These are phyloP conservation scores for Populus pruinosa DNA, from an alignment of 345 rosid species.

Conservation along the genomic window DNA sequence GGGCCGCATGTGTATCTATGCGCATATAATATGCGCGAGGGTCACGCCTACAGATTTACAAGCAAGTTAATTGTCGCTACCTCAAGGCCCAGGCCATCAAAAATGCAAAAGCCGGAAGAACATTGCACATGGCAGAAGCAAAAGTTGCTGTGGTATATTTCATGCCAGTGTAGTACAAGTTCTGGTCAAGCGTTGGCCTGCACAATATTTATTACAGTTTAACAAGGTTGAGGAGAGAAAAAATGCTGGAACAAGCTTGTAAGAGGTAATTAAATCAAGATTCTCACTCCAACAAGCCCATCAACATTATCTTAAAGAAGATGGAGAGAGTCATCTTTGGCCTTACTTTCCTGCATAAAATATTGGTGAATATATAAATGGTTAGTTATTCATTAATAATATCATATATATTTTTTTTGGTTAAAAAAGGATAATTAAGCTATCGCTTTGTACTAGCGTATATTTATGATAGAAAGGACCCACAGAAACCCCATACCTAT, in stretches of 20 bases:
- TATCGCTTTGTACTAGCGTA: not conserved
- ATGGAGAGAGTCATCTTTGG: slow-evolving; percentile 72
- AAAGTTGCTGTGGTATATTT: slow-evolving; percentile 82
- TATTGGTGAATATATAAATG: not conserved
- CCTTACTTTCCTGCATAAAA: slow-evolving; percentile 54
- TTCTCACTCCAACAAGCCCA: slow-evolving; percentile 74
- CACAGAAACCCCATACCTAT: slow-evolving; percentile 38
- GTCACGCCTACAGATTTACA: slow-evolving; percentile 1
- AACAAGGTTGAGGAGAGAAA: not conserved
- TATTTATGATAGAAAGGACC: not conserved
- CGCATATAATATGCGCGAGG: not conserved
- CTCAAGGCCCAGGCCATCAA: slow-evolving; percentile 75
- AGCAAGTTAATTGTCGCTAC: slow-evolving; percentile 26
- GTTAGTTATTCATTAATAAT: not conserved
- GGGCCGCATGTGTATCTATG: not conserved
- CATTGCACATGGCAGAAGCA: slow-evolving; percentile 69
- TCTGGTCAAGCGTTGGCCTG: slow-evolving; percentile 68
- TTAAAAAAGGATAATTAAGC: not conserved
- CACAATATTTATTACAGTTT: not conserved
- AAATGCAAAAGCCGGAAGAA: slow-evolving; percentile 84
- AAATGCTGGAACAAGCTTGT: not conserved
- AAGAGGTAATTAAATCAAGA: not conserved
- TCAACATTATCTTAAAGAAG: slow-evolving; percentile 57
- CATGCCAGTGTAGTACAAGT: slow-evolving; percentile 74
- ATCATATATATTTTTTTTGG: too few species aligned